Evolutionary conservation across 1,139 yeast species (phyloP).

Genomic region (Lodderomyces metapsilosis): DNA sequence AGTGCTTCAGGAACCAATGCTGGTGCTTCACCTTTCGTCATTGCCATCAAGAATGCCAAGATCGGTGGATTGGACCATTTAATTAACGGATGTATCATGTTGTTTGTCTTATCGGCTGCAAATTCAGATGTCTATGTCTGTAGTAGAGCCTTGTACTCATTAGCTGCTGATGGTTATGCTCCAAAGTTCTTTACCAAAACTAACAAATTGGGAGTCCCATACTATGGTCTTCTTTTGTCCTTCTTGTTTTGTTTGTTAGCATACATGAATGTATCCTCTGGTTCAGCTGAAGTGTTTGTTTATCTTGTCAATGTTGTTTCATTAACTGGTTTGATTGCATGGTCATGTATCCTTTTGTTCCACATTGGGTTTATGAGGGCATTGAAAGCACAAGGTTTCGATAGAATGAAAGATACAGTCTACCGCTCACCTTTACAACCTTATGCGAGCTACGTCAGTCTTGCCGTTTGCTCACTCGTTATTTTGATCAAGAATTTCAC

Average conservation of each 20-base stretch:
- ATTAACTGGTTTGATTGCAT: conserved; percentile 68
- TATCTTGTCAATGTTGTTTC: conserved; percentile 75
- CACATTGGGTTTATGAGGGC: conserved; percentile 67
- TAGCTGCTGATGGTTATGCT: conserved; percentile 47
- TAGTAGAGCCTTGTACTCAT: conserved; percentile 45
- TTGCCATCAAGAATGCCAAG: conserved; percentile 46
- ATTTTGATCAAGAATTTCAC: conserved; percentile 74
- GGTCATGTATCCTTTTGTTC: conserved; percentile 64
- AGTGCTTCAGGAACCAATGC: conserved; percentile 48
- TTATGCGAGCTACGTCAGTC: conserved; percentile 58
- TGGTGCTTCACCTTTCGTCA: conserved; percentile 73
- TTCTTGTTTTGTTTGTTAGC: conserved; percentile 56
- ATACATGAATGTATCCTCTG: conserved; percentile 57
- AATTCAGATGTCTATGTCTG: conserved; percentile 50
- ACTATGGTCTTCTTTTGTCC: conserved; percentile 35
- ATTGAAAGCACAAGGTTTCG: conserved; percentile 58
- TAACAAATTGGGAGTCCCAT: conserved; percentile 41
- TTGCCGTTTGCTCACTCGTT: conserved; percentile 52
- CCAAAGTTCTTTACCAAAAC: conserved; percentile 50
- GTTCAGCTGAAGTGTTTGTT: conserved; percentile 54
- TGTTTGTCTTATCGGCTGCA: conserved; percentile 47
- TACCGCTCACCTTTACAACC: conserved; percentile 70
- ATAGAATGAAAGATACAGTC: conserved; percentile 39
- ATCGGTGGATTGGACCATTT: conserved; percentile 48
- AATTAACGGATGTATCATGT: conserved; percentile 44